These are phyloP conservation scores for Scheffersomyces illinoinensis DNA, from an alignment of 1,139 yeast species.

Conservation along the genomic window DNA sequence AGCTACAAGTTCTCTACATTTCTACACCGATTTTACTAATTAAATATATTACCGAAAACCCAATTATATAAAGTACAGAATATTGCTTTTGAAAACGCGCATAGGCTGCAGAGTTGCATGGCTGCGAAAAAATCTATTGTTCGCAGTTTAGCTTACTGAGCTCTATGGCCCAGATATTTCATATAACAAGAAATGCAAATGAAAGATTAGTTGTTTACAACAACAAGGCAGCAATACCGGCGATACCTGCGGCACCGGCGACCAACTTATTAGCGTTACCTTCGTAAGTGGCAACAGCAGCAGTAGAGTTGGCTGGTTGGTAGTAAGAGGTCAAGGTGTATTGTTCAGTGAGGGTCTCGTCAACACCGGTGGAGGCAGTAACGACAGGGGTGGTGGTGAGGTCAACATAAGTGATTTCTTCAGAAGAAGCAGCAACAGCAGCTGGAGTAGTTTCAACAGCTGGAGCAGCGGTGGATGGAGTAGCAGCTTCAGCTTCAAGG, in stretches of 20 bases:
- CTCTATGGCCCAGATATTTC: background rate
- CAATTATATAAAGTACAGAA: conserved; percentile 1
- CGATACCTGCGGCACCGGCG: conserved; percentile 44
- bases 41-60: conserved; percentile 2
- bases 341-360: conserved; percentile 35
- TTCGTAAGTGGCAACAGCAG: conserved; percentile 22
- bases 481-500: conserved; percentile 12
- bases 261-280: conserved; percentile 30
- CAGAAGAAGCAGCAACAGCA: conserved; percentile 14
- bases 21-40: background rate
- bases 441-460: conserved; percentile 13
- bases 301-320: conserved; percentile 16
- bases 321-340: conserved; percentile 30
- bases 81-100: conserved; percentile 1
- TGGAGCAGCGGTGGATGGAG: conserved; percentile 12
- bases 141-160: background rate
- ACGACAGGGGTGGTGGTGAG: conserved; percentile 34
- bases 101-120: conserved; percentile 1
- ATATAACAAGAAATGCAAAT: background rate
- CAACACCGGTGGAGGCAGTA: conserved; percentile 37
- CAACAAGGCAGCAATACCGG: conserved; percentile 46
- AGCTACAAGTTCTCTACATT: background rate
- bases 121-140: conserved; percentile 2
- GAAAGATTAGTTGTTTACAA: conserved; percentile 22
- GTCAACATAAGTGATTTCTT: conserved; percentile 17